Percentiles rank a stretch among this genome's conserved stretches.
phyloP scores from a whole-genome alignment of 306 rosid genomes.

The Trifolium repens region DNA sequence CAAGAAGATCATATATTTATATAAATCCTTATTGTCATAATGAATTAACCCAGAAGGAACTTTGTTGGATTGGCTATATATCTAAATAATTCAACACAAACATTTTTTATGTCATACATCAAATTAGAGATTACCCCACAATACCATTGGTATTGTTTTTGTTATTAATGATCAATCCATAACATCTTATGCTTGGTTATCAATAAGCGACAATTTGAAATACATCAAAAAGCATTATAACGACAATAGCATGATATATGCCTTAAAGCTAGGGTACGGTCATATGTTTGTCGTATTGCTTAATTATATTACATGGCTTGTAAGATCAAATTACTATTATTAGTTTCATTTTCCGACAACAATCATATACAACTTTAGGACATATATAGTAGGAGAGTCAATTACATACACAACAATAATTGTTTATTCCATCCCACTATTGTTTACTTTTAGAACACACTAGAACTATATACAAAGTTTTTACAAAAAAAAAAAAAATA shows the following conservation, averaged over 20 bases:
- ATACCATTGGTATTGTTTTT: constrained; percentile 25
- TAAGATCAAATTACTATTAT: not conserved
- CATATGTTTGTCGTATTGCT: not conserved
- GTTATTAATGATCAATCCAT: constrained; percentile 17
- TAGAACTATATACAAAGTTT: too few species aligned
- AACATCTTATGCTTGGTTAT: not conserved
- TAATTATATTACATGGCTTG: not conserved
- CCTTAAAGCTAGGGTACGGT: not conserved
- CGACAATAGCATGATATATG: constrained; percentile 2
- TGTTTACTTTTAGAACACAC: not conserved
- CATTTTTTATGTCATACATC: not conserved
- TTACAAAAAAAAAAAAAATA: too few species aligned
- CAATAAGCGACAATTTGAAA: constrained; percentile 26
- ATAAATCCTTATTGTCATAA: constrained; percentile 2
- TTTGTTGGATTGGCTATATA: not conserved
- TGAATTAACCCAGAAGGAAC: not conserved
- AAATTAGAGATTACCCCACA: constrained; percentile 37
- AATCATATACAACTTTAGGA: constrained; percentile 12
- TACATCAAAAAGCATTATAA: not conserved
- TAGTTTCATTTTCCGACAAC: not conserved
- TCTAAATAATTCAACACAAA: constrained; percentile 41
- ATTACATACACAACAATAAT: not conserved
- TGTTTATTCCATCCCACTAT: not conserved
- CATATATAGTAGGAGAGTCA: not conserved
- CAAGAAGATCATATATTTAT: constrained; percentile 31